phyloP scores from a whole-genome alignment of 2,329 filamentous ascomycete species.

The Ambrosiella cleistominuta region DNA sequence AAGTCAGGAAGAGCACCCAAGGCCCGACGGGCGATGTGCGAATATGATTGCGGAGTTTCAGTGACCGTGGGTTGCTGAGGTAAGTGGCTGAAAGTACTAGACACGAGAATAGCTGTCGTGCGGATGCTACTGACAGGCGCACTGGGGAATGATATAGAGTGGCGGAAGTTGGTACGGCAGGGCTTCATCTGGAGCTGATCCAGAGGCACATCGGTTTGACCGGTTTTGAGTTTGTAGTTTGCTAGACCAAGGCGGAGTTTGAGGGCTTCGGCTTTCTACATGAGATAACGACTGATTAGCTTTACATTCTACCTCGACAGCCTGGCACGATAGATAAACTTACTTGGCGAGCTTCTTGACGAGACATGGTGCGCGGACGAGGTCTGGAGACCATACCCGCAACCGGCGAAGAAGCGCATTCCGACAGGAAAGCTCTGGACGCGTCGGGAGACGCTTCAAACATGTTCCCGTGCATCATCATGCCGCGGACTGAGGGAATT shows the following conservation, averaged over 20 bases:
- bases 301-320: not conserved
- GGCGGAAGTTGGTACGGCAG: slow-evolving; percentile 49
- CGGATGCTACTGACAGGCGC: slow-evolving; percentile 18
- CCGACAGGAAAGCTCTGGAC: slow-evolving; percentile 9
- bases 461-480: slow-evolving; percentile 1
- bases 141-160: slow-evolving; percentile 52
- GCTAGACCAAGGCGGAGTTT: slow-evolving; percentile 52
- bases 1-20: not conserved
- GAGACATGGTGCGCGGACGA: slow-evolving; percentile 4
- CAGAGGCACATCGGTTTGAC: slow-evolving; percentile 50
- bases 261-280: slow-evolving; percentile 47
- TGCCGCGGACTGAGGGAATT: not conserved
- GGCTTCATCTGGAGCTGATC: slow-evolving; percentile 35
- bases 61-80: not conserved
- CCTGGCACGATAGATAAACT: slow-evolving; percentile 6
- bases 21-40: not conserved
- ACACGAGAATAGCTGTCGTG: not conserved
- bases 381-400: not conserved
- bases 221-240: slow-evolving; percentile 57
- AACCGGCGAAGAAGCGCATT: slow-evolving; percentile 8
- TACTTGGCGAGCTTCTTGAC: slow-evolving; percentile 23
- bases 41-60: not conserved
- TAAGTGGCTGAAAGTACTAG: not conserved
- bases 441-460: slow-evolving; percentile 10
- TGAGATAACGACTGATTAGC: slow-evolving; percentile 5